Conservation (phyloP, 371 early-diverging fungal species). For the Parasitella parasitica region DNA sequence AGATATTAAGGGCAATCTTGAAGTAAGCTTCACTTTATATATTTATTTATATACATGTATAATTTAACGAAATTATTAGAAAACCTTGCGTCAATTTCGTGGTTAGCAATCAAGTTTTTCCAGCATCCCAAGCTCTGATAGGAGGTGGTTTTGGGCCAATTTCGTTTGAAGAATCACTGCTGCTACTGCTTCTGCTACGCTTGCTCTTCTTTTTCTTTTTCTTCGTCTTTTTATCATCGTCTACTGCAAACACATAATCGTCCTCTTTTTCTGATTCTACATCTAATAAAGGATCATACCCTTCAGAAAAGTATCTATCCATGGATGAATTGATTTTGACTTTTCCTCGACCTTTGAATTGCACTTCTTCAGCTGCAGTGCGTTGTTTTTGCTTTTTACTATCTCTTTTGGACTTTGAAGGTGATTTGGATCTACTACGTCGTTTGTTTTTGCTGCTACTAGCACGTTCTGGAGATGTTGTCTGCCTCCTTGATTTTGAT, state of each 20-base stretch:
- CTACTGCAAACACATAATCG: constrained; percentile 23
- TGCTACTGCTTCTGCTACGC: constrained; percentile 26
- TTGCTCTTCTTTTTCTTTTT: constrained; percentile 14
- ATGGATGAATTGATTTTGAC: constrained; percentile 50
- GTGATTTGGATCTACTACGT: not conserved
- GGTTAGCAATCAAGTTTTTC: constrained; percentile 4
- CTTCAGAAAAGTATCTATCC: constrained; percentile 71
- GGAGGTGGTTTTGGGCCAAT: not conserved
- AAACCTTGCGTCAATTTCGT: constrained; percentile 4
- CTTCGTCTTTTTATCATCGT: constrained; percentile 23
- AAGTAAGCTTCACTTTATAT: not conserved
- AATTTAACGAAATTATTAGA: not conserved
- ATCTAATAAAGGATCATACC: constrained; percentile 70
- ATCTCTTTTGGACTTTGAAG: not conserved
- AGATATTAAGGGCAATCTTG: not conserved
- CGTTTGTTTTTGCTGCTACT: constrained; percentile 2
- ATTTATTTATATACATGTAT: not conserved
- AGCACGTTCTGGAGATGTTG: not conserved
- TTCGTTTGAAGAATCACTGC: not conserved
- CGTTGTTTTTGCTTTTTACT: not conserved
- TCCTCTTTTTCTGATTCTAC: constrained; percentile 53
- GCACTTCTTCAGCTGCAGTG: not conserved
- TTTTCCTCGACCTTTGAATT: constrained; percentile 40
- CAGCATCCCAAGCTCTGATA: constrained; percentile 8
- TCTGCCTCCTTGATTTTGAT: not conserved